Base-by-base conservation (phyloP, 495 filamentous ascomycete species). In the Xylaria telfairii region DNA sequence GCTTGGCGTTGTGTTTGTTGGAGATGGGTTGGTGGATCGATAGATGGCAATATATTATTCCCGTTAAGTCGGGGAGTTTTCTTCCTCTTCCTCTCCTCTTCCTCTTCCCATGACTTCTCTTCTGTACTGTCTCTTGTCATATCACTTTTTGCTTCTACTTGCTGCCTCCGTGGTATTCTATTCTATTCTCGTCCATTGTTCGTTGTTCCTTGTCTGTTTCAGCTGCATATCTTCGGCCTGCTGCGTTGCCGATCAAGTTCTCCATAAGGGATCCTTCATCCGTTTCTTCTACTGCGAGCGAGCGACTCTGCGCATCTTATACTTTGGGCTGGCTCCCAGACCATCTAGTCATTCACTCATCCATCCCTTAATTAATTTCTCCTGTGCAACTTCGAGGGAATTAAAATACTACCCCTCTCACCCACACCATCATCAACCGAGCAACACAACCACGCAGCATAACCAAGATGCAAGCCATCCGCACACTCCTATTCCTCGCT, bases 391-490 rank as follows among this genome's bases (percentile, higher is more conserved):
- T 19, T 49, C 6, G 13, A 28, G 10, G 10, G 26, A 64, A 19
- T 17, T 54, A 46, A 3, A 59, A 5, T 13, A 28, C 7, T 42
- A 9, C 12, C 13, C 4, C 56, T n/a, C 56, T 39, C 4, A 6
- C 21, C 21, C 1, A 37, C n/a, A 54, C 10, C 30, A 54, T 26
- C 24, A 57, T 19, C 21, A 26, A 59, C 26, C 13, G 13, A 4
- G 19, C 19, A 7, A 3, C 34, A 21, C 26, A 30, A 10, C 0
- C 17, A 70, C 15, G 19, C 19, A 7, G 1, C 34, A 21, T 17
- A 30, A 10, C 0, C 17, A 70, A 62, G 54, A 74, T 75, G 74
- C 66, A 71, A 60, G 42, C 47, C 65, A 68, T 72, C 63, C 32
- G 49, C 13, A 5, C 44, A 24, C 41, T 76, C n/a, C 60, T 78